Conservation (phyloP, 768 basidiomycete species). For the Suillus luteus region DNA sequence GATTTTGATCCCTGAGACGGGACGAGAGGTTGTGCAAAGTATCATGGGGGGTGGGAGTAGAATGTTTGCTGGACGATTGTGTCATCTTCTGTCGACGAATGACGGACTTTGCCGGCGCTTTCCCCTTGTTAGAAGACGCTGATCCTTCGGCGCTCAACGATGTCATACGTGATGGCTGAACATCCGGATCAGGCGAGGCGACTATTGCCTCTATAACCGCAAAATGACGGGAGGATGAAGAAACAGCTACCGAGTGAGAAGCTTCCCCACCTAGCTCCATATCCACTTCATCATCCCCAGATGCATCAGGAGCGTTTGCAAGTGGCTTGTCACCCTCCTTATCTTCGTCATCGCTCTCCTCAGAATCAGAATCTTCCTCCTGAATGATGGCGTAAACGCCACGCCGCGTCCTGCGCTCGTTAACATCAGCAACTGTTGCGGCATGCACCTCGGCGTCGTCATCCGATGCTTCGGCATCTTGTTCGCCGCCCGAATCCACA, state of each 20-base stretch:
- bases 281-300: slow-evolving; percentile 45
- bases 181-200: slow-evolving; percentile 18
- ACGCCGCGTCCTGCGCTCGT: slow-evolving; percentile 78
- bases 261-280: slow-evolving; percentile 46
- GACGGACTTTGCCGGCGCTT: slow-evolving; percentile 52
- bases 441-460: slow-evolving; percentile 47
- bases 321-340: slow-evolving; percentile 50
- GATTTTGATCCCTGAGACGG: slow-evolving; percentile 17
- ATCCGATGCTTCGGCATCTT: slow-evolving; percentile 43
- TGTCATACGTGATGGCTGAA: slow-evolving; percentile 39
- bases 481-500: slow-evolving; percentile 45
- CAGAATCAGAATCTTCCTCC: slow-evolving; percentile 59
- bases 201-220: slow-evolving; percentile 27
- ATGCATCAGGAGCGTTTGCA: slow-evolving; percentile 46
- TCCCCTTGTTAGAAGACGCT: slow-evolving; percentile 24
- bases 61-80: slow-evolving; percentile 46
- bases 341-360: slow-evolving; percentile 54
- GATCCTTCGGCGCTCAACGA: slow-evolving; percentile 34
- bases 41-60: slow-evolving; percentile 36
- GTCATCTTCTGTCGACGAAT: slow-evolving; percentile 62
- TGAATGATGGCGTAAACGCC: slow-evolving; percentile 77
- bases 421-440: slow-evolving; percentile 59
- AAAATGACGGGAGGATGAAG: slow-evolving; percentile 30
- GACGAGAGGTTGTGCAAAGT: slow-evolving; percentile 27
- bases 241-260: slow-evolving; percentile 18